Percentiles rank a stretch among this genome's conserved stretches.
These are phyloP conservation scores for Achaetomiella virescens DNA, from an alignment of 495 filamentous ascomycete species.

Conservation along the genomic window DNA sequence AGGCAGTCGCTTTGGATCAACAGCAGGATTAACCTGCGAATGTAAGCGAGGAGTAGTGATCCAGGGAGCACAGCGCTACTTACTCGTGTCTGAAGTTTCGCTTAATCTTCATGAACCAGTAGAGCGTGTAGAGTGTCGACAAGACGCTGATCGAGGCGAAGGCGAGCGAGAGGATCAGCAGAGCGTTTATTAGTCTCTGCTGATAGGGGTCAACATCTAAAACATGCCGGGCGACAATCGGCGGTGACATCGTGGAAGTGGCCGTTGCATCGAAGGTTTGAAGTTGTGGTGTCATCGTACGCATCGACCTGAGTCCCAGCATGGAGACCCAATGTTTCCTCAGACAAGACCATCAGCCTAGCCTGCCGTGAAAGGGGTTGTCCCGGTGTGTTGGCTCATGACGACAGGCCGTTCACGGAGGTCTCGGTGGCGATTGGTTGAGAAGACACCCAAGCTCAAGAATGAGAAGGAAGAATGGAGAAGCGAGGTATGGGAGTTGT, in stretches of 20 bases:
- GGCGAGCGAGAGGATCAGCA: slow-evolving; percentile 24
- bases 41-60: slow-evolving; percentile 5
- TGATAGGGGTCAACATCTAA: background rate
- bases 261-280: background rate
- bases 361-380: slow-evolving; percentile 14
- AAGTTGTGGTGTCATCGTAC: background rate
- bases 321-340: background rate
- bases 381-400: slow-evolving; percentile 13
- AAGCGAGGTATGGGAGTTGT: no score
- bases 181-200: slow-evolving; percentile 5
- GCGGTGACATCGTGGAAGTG: background rate
- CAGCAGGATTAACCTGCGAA: slow-evolving; percentile 58
- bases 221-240: background rate
- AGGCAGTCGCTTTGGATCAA: slow-evolving; percentile 63
- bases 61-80: slow-evolving; percentile 18
- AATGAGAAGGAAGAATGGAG: background rate
- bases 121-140: slow-evolving; percentile 47
- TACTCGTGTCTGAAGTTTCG: slow-evolving; percentile 69
- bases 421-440: background rate
- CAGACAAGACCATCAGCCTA: slow-evolving; percentile 17
- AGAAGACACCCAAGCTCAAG: background rate
- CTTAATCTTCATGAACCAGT: slow-evolving; percentile 71
- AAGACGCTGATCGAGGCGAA: slow-evolving; percentile 48
- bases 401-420: background rate
- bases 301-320: background rate